A percentile compares a stretch with the other conserved stretches of the same genome.
Evolutionary conservation across 108 stramenopile species (phyloP).

Genomic region (Cyclotella atomus): DNA sequence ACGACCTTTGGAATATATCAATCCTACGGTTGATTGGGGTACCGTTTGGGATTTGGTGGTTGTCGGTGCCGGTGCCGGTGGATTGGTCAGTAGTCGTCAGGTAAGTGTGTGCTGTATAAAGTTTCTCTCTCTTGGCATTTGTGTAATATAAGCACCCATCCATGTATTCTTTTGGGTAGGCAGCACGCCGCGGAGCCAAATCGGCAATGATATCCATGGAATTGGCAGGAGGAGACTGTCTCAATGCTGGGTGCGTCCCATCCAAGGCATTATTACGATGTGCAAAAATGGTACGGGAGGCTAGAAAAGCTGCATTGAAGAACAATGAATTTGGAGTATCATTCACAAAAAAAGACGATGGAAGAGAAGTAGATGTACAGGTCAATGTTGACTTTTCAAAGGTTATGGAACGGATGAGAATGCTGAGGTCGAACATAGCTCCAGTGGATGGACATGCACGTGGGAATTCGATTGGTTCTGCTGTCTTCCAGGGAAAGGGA

Average conservation of each 20-base stretch:
- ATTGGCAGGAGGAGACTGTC: slow-evolving; percentile 89
- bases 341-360: not conserved
- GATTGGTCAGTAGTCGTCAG: slow-evolving; percentile 74
- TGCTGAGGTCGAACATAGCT: slow-evolving; percentile 68
- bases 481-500: slow-evolving; percentile 80
- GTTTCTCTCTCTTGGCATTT: not conserved
- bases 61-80: slow-evolving; percentile 89
- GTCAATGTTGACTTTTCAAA: slow-evolving; percentile 83
- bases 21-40: not conserved
- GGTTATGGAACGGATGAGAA: slow-evolving; percentile 80
- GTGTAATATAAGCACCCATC: not conserved
- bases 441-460: slow-evolving; percentile 88
- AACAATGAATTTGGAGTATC: slow-evolving; percentile 79
- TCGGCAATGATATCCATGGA: slow-evolving; percentile 74
- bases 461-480: slow-evolving; percentile 61
- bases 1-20: slow-evolving; percentile 40
- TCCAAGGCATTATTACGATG: slow-evolving; percentile 90
- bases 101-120: slow-evolving; percentile 9
- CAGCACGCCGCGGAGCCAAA: slow-evolving; percentile 79
- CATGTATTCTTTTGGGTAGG: slow-evolving; percentile 11
- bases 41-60: slow-evolving; percentile 88
- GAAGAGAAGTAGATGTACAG: slow-evolving; percentile 43
- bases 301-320: slow-evolving; percentile 47
- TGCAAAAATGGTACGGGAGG: slow-evolving; percentile 71
- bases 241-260: slow-evolving; percentile 96